Base-by-base conservation (phyloP, 305 asterid species). In the Fraxinus floribunda region DNA sequence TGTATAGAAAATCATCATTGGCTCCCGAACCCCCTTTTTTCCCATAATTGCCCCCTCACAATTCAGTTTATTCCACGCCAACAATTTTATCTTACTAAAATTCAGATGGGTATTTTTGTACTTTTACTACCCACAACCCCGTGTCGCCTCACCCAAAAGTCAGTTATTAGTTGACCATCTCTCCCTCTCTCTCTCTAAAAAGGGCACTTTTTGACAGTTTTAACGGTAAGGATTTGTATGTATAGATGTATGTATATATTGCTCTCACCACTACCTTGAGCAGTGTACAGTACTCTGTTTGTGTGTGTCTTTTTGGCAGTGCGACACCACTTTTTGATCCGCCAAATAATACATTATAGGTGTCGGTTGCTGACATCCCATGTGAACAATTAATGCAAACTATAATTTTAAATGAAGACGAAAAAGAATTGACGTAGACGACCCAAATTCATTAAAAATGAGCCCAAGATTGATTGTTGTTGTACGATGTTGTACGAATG, bases 311-410 rank as follows among this genome's bases (percentile, higher is more conserved):
- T 64, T 71, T 15, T 32, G 46, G 76, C 76, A 3, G 44, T 73
- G 77, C 44, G 20, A 71, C 15, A 24, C 1, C 76, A 71, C 44
- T 71, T 71, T 71, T 30, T 30, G 5, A 20, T 71, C 76, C 76
- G 1, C 20, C 41, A 71, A 34, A 71, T 32, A 71, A 32, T 71
- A 71, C 39, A 16, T 71, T 71, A 4, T 16, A 71, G 52, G 11
- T 81, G 90, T 85, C 86, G 87, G 88, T 83, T 32, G 78, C 88
- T 83, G 88, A 85, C 90, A 85, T 34, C 83, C 86, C 88, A 87
- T 85, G 90, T 87, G 90, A 81, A 76, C 24, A 35, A 73, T 73
- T 35, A 73, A 73, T 73, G 52, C 7, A 2, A 8, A 29, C 16
- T 26, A 24, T 3, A 9, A 24, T 64, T 24, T 70, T 13, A 30